phyloP scores from a whole-genome alignment of 805 yeast species.

The Soucietia sequanensis region DNA sequence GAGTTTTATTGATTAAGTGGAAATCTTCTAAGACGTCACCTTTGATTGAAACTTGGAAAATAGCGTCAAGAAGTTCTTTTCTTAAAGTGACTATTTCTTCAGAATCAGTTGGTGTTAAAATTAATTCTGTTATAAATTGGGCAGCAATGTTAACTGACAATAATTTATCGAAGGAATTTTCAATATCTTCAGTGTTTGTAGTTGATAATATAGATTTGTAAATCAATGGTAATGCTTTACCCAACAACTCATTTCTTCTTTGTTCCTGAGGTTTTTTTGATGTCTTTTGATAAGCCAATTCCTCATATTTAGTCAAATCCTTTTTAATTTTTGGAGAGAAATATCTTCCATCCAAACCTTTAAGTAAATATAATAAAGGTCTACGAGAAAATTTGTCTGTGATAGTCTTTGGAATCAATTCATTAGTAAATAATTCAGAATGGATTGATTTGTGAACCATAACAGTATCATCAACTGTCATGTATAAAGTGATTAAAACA shows the following conservation, averaged over 20 bases:
- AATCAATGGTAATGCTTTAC: constrained; percentile 64
- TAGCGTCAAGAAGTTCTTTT: constrained; percentile 50
- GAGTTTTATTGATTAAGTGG: constrained; percentile 64
- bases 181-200: constrained; percentile 22
- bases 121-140: constrained; percentile 76
- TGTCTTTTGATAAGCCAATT: constrained; percentile 55
- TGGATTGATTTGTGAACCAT: constrained; percentile 71
- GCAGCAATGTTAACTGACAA: constrained; percentile 75
- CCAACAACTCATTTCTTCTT: constrained; percentile 69
- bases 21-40: constrained; percentile 67
- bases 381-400: constrained; percentile 80
- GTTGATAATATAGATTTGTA: constrained; percentile 48
- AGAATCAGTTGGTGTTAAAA: constrained; percentile 42
- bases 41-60: constrained; percentile 54
- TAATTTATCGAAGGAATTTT: constrained; percentile 46
- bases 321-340: constrained; percentile 69
- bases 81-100: constrained; percentile 39
- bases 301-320: constrained; percentile 59
- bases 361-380: constrained; percentile 78
- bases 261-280: constrained; percentile 82
- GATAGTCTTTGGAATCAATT: constrained; percentile 52
- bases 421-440: constrained; percentile 51
- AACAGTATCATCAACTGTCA: constrained; percentile 93
- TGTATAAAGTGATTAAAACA: constrained; percentile 73
- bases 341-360: constrained; percentile 77